Evolutionary conservation across 208 protist genomes (phyloP).

Genomic region (Herpetomonas samuelpessoai): DNA sequence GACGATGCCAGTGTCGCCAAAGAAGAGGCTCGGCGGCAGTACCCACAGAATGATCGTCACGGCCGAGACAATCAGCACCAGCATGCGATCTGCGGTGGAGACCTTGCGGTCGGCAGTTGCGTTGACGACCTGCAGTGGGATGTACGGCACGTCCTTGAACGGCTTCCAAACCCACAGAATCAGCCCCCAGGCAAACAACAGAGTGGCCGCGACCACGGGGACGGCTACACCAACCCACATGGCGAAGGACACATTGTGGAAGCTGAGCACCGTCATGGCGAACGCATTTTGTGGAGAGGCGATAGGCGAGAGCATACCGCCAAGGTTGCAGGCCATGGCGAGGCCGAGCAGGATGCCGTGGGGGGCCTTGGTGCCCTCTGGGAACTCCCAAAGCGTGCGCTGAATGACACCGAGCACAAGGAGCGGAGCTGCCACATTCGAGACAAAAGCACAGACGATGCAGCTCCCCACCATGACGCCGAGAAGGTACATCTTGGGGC

Average conservation of each 20-base stretch:
- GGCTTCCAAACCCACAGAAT: constrained; percentile 86
- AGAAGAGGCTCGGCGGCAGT: constrained; percentile 67
- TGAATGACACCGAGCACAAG: constrained; percentile 88
- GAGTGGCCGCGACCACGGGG: constrained; percentile 67
- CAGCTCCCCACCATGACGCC: constrained; percentile 87
- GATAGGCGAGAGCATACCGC: constrained; percentile 95
- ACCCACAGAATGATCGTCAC: constrained; percentile 88
- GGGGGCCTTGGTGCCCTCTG: constrained; percentile 67
- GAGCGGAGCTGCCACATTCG: constrained; percentile 90
- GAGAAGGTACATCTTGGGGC: constrained; percentile 83
- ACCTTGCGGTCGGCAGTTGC: constrained; percentile 43
- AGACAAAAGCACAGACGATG: constrained; percentile 86
- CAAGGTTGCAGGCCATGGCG: constrained; percentile 93
- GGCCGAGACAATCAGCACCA: constrained; percentile 69
- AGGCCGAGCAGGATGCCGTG: constrained; percentile 90
- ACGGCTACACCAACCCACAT: constrained; percentile 81
- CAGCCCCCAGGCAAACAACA: constrained; percentile 69
- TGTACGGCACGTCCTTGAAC: constrained; percentile 81
- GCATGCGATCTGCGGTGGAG: constrained; percentile 40
- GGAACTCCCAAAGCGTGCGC: constrained; percentile 87
- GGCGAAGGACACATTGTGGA: constrained; percentile 81
- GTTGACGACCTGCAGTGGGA: constrained; percentile 84
- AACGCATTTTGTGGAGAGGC: constrained; percentile 94
- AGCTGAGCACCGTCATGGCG: constrained; percentile 74
- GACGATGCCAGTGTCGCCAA: constrained; percentile 92